Evolutionary conservation across 768 basidiomycete genomes (phyloP).

Genomic region (Butyriboletus loyo): DNA sequence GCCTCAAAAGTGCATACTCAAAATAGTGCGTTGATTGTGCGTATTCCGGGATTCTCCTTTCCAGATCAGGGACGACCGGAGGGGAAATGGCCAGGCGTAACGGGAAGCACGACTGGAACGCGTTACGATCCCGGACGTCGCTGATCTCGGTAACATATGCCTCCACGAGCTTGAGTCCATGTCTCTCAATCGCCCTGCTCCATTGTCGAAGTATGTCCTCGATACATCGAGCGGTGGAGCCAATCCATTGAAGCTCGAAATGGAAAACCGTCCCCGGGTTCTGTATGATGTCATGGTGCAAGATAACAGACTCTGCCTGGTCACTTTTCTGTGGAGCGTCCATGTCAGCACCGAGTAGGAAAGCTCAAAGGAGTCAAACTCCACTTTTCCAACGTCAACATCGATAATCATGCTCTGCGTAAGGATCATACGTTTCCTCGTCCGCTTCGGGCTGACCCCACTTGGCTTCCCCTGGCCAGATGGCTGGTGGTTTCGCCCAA

Average conservation of each 20-base stretch:
- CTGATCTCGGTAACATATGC: conserved; percentile 90
- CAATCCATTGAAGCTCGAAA: conserved; percentile 97
- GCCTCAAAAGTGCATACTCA: conserved; percentile 72
- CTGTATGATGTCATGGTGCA: conserved; percentile 94
- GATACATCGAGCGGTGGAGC: conserved; percentile 86
- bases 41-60: conserved; percentile 64
- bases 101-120: conserved; percentile 89
- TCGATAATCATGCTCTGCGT: conserved; percentile 93
- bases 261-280: conserved; percentile 95
- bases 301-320: conserved; percentile 81
- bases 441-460: conserved; percentile 41
- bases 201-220: conserved; percentile 84
- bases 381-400: conserved; percentile 71
- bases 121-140: conserved; percentile 80
- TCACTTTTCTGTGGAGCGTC: conserved; percentile 65
- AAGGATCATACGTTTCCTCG: conserved; percentile 63
- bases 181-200: conserved; percentile 79
- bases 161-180: conserved; percentile 90
- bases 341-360: conserved; percentile 8
- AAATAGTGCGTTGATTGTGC: conserved; percentile 70
- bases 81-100: conserved; percentile 75
- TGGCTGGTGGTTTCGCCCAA: conserved; percentile 35
- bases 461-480: conserved; percentile 35
- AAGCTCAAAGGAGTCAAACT: conserved; percentile 3
- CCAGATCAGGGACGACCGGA: conserved; percentile 65